A percentile compares a stretch with the other conserved stretches of the same genome.
Evolutionary conservation across 305 asterid genomes (phyloP).

Genomic region (Plantago rigida): DNA sequence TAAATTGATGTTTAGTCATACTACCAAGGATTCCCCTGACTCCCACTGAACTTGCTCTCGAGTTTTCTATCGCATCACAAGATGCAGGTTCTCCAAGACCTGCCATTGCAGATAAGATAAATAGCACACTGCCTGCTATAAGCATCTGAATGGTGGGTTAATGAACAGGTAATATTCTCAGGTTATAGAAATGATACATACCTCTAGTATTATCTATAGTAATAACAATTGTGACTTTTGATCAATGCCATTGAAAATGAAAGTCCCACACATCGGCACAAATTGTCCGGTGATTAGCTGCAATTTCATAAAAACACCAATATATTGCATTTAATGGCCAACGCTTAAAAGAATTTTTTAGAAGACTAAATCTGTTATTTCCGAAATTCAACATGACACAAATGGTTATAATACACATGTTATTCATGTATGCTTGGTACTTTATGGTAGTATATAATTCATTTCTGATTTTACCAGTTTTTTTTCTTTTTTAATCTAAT

Average conservation of each 20-base stretch:
- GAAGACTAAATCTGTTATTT: not conserved
- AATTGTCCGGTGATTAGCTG: conserved; percentile 91
- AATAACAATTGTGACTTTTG: conserved; percentile 74
- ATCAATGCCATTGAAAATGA: conserved; percentile 76
- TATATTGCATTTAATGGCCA: not conserved
- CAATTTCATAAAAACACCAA: conserved; percentile 17
- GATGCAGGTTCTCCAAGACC: not conserved
- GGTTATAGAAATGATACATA: conserved; percentile 16
- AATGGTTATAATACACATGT: too few species aligned
- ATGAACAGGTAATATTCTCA: not conserved
- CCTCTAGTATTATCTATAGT: conserved; percentile 36
- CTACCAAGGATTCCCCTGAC: too few species aligned
- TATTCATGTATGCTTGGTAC: too few species aligned
- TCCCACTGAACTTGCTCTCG: not conserved
- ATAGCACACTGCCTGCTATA: not conserved
- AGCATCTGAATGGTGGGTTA: conserved; percentile 13
- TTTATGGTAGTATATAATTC: too few species aligned
- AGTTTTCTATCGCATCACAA: not conserved
- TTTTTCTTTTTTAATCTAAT: too few species aligned
- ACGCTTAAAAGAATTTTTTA: not conserved
- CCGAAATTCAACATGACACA: not conserved
- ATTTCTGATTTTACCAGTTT: not conserved
- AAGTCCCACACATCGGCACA: conserved; percentile 81
- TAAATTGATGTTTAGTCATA: not conserved
- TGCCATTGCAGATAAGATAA: conserved; percentile 3